Conservation (phyloP, 306 rosid genomes). For the Gillenia trifoliata region DNA sequence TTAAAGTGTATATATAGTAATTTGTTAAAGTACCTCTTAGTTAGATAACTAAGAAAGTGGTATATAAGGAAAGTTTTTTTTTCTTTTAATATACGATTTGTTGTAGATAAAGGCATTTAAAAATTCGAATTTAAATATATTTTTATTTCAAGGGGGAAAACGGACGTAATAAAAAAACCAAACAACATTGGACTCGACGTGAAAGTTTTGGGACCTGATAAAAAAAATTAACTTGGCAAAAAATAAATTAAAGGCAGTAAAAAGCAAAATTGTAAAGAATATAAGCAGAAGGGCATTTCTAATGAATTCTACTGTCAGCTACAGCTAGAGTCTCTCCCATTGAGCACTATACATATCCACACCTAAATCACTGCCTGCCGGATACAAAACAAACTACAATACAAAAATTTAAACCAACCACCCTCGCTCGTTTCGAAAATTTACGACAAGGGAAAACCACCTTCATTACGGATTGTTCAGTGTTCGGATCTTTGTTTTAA, state of each 20-base stretch:
- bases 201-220: too few relatives aligned
- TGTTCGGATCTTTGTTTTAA: conserved; percentile 62
- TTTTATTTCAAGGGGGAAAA: too few relatives aligned
- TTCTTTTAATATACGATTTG: too few relatives aligned
- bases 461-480: conserved; percentile 37
- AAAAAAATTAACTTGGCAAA: background rate
- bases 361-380: conserved; percentile 1
- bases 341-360: background rate
- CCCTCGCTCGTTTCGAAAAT: background rate
- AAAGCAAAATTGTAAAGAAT: background rate
- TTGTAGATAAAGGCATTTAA: too few relatives aligned
- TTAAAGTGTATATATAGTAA: too few relatives aligned
- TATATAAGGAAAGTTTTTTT: too few relatives aligned
- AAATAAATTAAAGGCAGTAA: background rate
- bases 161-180: too few relatives aligned
- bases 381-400: background rate
- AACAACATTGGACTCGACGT: too few relatives aligned
- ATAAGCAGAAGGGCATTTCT: background rate
- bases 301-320: background rate
- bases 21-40: too few relatives aligned
- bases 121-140: too few relatives aligned
- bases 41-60: too few relatives aligned
- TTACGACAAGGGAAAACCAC: conserved; percentile 1
- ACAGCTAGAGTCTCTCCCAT: background rate
- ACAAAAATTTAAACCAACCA: background rate